Evolutionary conservation across 2,329 filamentous ascomycete species (phyloP), one percentile per base, ranked within the genome.

Genomic region (Diaporthe capsici): DNA sequence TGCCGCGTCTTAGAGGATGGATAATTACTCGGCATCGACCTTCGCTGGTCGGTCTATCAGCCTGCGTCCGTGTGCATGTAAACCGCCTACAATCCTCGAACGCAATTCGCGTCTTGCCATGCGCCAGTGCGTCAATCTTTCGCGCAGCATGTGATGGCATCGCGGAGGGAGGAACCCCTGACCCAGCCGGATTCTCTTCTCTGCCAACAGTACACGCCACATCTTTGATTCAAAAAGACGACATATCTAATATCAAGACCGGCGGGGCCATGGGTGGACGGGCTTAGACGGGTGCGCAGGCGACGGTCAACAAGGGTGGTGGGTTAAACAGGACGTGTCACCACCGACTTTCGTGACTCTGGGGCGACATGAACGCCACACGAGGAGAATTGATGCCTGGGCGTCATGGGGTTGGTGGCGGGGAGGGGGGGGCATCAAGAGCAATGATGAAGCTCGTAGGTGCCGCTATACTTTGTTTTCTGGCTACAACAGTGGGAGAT

Each of bases 401-500:
- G 49, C n/a, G 31, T 22, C 25, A n/a, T 13, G 53, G 22, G 42
- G n/a, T 55, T 55, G 55, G 20, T 15, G 42, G 51, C 42, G 22
- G 70, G 39, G 53, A 13, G 42, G 70, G 12, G 15, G 37, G n/a
- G 58, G 57, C 44, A 65, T 63, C 55, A 51, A 44, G 71, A 65
- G 58, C 34, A 44, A 39, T 34, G 58, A 44, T 22, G 44, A 42
- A 53, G 71, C 71, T 49, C 49, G 34, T 39, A 25, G 37, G 49
- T 39, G 57, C 71, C 71, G 47, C 47, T 73, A 58, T 65, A 73
- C 37, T 65, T 70, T 65, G 31, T 55, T 73, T 65, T 53, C 60
- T 73, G 58, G 58, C 51, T 73, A 73, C 71, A 65, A 58, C 49
- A 55, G 65, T 70, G 65, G 71, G 58, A 60, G 60, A 73, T 73